A percentile compares a stretch with the other conserved stretches of the same genome.
Conservation (phyloP, 768 basidiomycete genomes). For the Royoungia palumana region DNA sequence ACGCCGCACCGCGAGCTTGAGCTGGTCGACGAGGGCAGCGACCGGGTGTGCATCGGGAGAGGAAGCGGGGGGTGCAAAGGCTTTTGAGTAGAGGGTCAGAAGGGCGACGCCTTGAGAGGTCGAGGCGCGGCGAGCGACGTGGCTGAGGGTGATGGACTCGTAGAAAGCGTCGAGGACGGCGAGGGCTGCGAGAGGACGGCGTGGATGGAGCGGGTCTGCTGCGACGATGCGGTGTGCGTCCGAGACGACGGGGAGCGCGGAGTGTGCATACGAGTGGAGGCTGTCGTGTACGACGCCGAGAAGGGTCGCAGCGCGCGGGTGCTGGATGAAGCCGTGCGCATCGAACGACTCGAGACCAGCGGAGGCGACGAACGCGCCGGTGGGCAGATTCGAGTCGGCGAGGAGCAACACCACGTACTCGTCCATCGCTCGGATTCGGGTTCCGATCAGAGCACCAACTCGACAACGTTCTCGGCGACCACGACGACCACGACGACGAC, state of each 20-base stretch:
- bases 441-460: too few species aligned
- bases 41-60: slow-evolving; percentile 11
- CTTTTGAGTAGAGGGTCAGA: slow-evolving; percentile 81
- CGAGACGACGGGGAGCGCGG: slow-evolving; percentile 74
- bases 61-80: slow-evolving; percentile 58
- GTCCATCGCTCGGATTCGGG: slow-evolving; percentile 19
- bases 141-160: slow-evolving; percentile 85
- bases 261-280: slow-evolving; percentile 72
- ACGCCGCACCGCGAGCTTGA: slow-evolving; percentile 65
- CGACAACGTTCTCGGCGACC: not conserved
- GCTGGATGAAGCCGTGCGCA: slow-evolving; percentile 73
- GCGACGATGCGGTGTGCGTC: slow-evolving; percentile 55
- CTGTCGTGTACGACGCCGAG: slow-evolving; percentile 67
- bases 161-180: slow-evolving; percentile 68
- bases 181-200: slow-evolving; percentile 41
- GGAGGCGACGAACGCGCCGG: slow-evolving; percentile 94
- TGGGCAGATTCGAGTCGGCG: slow-evolving; percentile 91
- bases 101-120: slow-evolving; percentile 91
- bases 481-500: slow-evolving; percentile 1
- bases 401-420: slow-evolving; percentile 73
- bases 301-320: slow-evolving; percentile 22
- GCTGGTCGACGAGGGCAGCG: slow-evolving; percentile 51
- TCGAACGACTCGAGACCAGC: slow-evolving; percentile 88
- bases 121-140: slow-evolving; percentile 83
- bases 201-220: slow-evolving; percentile 9